Base-by-base conservation (phyloP, 352 stramenopile species). In the Globisporangium orthogonon region DNA sequence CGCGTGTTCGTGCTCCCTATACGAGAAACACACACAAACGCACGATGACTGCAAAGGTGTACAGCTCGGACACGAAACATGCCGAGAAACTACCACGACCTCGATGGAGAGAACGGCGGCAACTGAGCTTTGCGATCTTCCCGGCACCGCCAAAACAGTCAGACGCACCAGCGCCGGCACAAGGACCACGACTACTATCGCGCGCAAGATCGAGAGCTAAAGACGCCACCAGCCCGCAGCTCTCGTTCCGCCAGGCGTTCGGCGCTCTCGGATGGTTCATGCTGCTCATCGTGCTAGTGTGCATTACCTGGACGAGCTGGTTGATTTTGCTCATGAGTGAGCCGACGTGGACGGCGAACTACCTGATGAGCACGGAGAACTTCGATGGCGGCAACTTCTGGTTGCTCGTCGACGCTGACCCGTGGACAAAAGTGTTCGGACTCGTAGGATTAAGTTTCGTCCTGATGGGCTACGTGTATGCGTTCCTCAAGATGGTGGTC, bases 371-470 rank as follows among this genome's bases (percentile, higher is more conserved):
- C 23, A 61, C 56, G 23, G 10, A 7, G 1, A 23, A 3, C 2
- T 61, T 47, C 11, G 56, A 56, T 29, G 47, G 50, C 17, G 46
- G 56, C 0, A 23, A 48, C 4, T 61, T 61, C 29, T 61, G 56
- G 56, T 47, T 56, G 0, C 33, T 52, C 3, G 33, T 53, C 5
- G 18, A 53, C 17, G 1, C 29, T 5, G 4, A 2, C 18, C 2
- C 13, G 30, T 7, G 17, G 2, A 11, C 28, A 10, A 9, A 10
- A 3, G 18, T 3, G n/a, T 17, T 54, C 7, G 30, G 50, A 23
- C 2, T 40, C 14, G 18, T n/a, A 4, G 50, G 50, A 23, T 30
- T 54, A 1, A n/a, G 13, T 3, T 9, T 46, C n/a, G 50, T 54
- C 17, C n/a, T 2, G 35, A 17, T 46, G 7, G 31, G 50, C 3